phyloP scores from a whole-genome alignment of 2,329 filamentous ascomycete species.

The Talaromyces funiculosus region DNA sequence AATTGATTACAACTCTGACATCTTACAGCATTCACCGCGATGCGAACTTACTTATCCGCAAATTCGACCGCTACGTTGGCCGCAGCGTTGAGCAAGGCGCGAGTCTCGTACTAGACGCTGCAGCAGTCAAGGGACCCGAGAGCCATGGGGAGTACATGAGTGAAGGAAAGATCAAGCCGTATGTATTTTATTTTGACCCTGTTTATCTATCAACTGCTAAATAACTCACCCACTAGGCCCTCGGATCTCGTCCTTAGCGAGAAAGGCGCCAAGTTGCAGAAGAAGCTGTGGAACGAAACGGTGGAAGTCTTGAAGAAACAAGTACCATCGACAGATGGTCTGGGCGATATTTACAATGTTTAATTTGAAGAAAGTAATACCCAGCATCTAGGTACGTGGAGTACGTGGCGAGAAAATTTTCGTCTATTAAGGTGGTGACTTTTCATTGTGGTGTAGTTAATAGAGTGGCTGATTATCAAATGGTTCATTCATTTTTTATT shows the following conservation, averaged over 20 bases:
- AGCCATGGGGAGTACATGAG: conserved; percentile 4
- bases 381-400: not conserved
- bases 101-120: not conserved
- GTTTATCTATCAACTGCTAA: not conserved
- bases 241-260: not conserved
- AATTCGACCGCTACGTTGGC: not conserved
- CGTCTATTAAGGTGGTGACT: not conserved
- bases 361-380: not conserved
- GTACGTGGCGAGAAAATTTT: not conserved
- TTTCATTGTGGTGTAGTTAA: too few species aligned
- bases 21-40: not conserved
- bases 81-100: conserved; percentile 4
- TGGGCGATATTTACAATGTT: not conserved
- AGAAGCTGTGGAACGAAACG: not conserved
- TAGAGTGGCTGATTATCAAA: too few species aligned
- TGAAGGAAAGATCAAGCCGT: conserved; percentile 1
- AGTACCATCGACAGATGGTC: not conserved
- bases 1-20: not conserved
- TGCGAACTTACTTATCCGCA: not conserved
- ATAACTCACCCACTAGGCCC: not conserved
- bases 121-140: not conserved
- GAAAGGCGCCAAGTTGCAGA: not conserved
- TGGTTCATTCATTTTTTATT: too few species aligned
- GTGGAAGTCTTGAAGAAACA: not conserved
- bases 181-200: not conserved